phyloP scores from a whole-genome alignment of 257 asterid genomes.

The Solanum sitiens region DNA sequence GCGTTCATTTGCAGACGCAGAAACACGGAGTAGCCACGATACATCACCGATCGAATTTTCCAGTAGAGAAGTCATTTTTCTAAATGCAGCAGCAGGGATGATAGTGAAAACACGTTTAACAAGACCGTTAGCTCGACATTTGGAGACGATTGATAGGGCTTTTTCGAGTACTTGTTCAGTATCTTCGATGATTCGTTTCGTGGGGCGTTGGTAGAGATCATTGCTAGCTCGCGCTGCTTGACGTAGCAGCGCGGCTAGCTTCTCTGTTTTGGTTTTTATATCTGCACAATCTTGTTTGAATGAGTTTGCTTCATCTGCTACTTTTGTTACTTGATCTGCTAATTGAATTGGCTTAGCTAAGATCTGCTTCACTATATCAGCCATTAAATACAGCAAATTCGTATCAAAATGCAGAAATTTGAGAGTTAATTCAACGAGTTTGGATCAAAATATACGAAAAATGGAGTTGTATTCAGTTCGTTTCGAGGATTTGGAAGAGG shows the following conservation, averaged over 20 bases:
- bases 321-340: constrained; percentile 44
- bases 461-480: background rate
- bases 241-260: constrained; percentile 49
- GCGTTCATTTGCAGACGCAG: constrained; percentile 53
- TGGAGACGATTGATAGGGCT: constrained; percentile 36
- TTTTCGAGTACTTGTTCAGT: constrained; percentile 52
- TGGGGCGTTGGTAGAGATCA: constrained; percentile 62
- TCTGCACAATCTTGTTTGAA: constrained; percentile 63
- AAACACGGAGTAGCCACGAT: constrained; percentile 70
- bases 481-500: background rate
- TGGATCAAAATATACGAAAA: background rate
- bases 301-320: constrained; percentile 46
- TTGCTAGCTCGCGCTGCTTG: constrained; percentile 76
- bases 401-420: background rate
- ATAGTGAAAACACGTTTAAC: constrained; percentile 65
- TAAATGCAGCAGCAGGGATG: constrained; percentile 66
- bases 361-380: constrained; percentile 56
- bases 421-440: background rate
- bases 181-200: constrained; percentile 67
- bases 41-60: constrained; percentile 74
- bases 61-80: constrained; percentile 42
- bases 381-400: constrained; percentile 14
- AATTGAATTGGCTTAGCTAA: constrained; percentile 55
- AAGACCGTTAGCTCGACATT: constrained; percentile 56
- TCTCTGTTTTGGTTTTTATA: constrained; percentile 52